Conservation (phyloP, 2,329 filamentous ascomycete genomes). For the Monosporascus sp. region DNA sequence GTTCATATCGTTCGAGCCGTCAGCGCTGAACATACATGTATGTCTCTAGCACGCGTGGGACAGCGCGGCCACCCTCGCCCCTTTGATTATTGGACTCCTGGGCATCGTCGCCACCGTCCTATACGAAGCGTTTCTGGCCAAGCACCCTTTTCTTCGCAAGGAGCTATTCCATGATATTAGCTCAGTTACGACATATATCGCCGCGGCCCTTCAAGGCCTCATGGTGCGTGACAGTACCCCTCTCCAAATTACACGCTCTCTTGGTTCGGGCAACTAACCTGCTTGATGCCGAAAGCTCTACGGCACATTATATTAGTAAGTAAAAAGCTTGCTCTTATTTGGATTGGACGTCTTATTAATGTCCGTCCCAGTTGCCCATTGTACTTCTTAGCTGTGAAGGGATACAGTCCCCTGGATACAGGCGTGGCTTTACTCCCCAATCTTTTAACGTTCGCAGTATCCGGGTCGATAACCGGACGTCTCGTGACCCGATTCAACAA, state of each 20-base stretch:
- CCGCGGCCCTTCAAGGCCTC: slow-evolving; percentile 27
- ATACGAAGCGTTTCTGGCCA: slow-evolving; percentile 30
- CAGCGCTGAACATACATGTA: background rate
- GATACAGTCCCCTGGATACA: slow-evolving; percentile 25
- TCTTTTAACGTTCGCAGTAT: slow-evolving; percentile 22
- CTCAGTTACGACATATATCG: slow-evolving; percentile 24
- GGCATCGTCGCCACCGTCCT: slow-evolving; percentile 31
- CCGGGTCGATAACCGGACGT: slow-evolving; percentile 22
- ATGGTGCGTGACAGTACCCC: slow-evolving; percentile 17
- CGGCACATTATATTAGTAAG: slow-evolving; percentile 20
- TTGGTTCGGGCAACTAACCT: background rate
- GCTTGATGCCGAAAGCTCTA: slow-evolving; percentile 12
- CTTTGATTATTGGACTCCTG: slow-evolving; percentile 36
- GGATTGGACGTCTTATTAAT: background rate
- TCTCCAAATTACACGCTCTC: background rate
- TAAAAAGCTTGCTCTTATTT: background rate
- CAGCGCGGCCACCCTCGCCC: slow-evolving; percentile 32
- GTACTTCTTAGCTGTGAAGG: slow-evolving; percentile 32
- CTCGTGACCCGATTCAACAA: slow-evolving; percentile 25
- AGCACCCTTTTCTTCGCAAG: slow-evolving; percentile 25
- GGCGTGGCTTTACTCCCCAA: slow-evolving; percentile 30
- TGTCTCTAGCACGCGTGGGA: slow-evolving; percentile 34
- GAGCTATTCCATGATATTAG: slow-evolving; percentile 24
- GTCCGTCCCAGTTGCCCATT: slow-evolving; percentile 21
- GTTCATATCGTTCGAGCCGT: background rate